These are phyloP conservation scores for Sonneratia caseolaris DNA, from an alignment of 345 rosid genomes.

Conservation along the genomic window DNA sequence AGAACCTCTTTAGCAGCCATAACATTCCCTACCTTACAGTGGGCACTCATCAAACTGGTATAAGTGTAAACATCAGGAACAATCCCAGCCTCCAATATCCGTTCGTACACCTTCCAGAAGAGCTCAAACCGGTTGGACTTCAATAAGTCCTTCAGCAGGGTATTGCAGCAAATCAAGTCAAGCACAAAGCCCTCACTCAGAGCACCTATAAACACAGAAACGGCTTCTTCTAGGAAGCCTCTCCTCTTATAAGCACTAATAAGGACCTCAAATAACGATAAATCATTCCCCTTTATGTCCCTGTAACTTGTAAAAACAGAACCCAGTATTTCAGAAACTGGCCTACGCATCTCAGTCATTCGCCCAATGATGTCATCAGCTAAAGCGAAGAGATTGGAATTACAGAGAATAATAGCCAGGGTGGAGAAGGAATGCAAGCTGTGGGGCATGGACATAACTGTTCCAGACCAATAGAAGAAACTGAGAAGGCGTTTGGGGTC, in stretches of 20 bases:
- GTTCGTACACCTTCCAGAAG: conserved; percentile 54
- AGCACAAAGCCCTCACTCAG: conserved; percentile 27
- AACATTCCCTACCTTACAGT: conserved; percentile 44
- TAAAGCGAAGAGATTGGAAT: conserved; percentile 26
- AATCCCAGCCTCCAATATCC: conserved; percentile 38
- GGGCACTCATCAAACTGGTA: conserved; percentile 46
- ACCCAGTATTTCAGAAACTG: conserved; percentile 34
- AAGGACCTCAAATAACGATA: conserved; percentile 34
- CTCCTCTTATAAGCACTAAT: conserved; percentile 46
- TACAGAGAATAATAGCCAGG: conserved; percentile 42
- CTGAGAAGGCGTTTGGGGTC: conserved; percentile 46
- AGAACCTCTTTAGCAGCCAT: conserved; percentile 32
- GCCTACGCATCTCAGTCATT: conserved; percentile 35
- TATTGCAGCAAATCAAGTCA: conserved; percentile 38
- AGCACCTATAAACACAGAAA: conserved; percentile 25
- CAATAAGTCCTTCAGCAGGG: conserved; percentile 49
- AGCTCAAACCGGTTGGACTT: conserved; percentile 36
- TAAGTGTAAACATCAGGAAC: conserved; percentile 43
- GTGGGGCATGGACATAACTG: conserved; percentile 25
- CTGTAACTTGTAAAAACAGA: conserved; percentile 34
- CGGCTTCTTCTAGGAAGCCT: conserved; percentile 43
- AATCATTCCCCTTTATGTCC: conserved; percentile 21
- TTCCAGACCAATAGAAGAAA: conserved; percentile 57
- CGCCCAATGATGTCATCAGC: conserved; percentile 31
- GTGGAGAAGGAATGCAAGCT: conserved; percentile 43